These are phyloP conservation scores for Heritiera fomes DNA, from an alignment of 345 rosid species.

Conservation along the genomic window DNA sequence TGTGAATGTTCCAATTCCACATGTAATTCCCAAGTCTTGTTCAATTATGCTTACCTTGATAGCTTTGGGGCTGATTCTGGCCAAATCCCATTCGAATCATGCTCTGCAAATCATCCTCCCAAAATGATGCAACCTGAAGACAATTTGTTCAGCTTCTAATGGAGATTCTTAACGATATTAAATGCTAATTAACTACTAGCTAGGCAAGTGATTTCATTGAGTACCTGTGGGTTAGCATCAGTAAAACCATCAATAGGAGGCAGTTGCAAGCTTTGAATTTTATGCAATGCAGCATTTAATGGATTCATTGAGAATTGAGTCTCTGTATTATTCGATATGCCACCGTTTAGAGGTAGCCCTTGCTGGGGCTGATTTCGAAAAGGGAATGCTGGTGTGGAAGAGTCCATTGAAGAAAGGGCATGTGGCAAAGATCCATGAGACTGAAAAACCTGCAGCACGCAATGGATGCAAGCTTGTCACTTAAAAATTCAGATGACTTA, in stretches of 20 bases:
- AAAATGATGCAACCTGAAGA: constrained; percentile 50
- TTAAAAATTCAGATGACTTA: neutral
- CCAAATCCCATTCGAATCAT: constrained; percentile 83
- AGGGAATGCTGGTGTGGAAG: constrained; percentile 53
- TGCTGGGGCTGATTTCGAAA: constrained; percentile 48
- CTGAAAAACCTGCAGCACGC: constrained; percentile 48
- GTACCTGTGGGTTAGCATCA: constrained; percentile 51
- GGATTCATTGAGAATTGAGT: constrained; percentile 41
- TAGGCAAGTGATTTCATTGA: neutral
- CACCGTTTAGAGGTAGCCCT: constrained; percentile 32
- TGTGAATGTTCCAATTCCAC: neutral
- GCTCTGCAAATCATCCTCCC: constrained; percentile 81
- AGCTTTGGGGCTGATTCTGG: constrained; percentile 40
- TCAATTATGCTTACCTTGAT: neutral
- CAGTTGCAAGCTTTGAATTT: constrained; percentile 38
- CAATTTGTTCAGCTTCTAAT: neutral
- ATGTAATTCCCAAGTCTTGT: neutral
- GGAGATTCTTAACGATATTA: constrained; percentile 17
- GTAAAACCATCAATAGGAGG: constrained; percentile 40
- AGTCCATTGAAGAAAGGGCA: constrained; percentile 45
- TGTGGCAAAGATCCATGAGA: constrained; percentile 47
- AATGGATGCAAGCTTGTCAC: constrained; percentile 11
- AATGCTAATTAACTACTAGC: neutral
- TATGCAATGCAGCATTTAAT: constrained; percentile 27
- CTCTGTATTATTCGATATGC: constrained; percentile 28